Evolutionary conservation across 2,329 filamentous ascomycete species (phyloP), one percentile per base, ranked within the genome.

Genomic region (Colletotrichum cordylinicola): DNA sequence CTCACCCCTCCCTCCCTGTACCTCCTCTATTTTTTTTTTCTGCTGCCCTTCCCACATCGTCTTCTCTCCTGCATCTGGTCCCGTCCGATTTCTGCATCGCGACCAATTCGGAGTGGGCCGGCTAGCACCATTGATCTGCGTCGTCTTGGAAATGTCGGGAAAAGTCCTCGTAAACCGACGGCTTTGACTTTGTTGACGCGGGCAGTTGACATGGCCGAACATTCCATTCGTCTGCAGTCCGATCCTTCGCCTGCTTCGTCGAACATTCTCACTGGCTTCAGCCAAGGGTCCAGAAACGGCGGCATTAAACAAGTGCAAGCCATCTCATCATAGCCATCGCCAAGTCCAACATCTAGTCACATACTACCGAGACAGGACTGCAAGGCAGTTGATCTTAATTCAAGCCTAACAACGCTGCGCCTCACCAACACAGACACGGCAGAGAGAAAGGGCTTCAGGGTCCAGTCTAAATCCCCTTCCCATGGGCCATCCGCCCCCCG

Each of bases 121-220:
- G 15, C 43, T 58, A 43, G 64, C 56, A 65, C 62, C 33, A 67
- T 67, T 65, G 64, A 75, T 75, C 73, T 68, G 69, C 73, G 48
- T 60, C 29, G 8, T 73, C 43, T 27, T 56, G 52, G 48, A 67
- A 58, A 31, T 48, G 43, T 65, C 73, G 69, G 62, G 64, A 73
- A 13, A 60, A 68, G 70, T 68, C 29, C 69, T 75, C 73, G 73
- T 75, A 72, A 73, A 68, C 73, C 73, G 73, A 72, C 62, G 70
- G 73, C 24, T 61, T 61, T 61, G 56, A 8, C 56, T n/a, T 48
- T 16, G 27, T 37, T 43, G 37, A 13, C 21, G 56, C n/a, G 61
- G 21, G 29, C 33, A n/a, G 29, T 39, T 43, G 15, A 35, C 29
- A 39, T 60, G 55, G 13, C 61, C 72, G 68, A 62, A 39, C 8